Evolutionary conservation across 1,284 basidiomycete genomes (phyloP).

Genomic region (Exobasidium cylindrosporum): DNA sequence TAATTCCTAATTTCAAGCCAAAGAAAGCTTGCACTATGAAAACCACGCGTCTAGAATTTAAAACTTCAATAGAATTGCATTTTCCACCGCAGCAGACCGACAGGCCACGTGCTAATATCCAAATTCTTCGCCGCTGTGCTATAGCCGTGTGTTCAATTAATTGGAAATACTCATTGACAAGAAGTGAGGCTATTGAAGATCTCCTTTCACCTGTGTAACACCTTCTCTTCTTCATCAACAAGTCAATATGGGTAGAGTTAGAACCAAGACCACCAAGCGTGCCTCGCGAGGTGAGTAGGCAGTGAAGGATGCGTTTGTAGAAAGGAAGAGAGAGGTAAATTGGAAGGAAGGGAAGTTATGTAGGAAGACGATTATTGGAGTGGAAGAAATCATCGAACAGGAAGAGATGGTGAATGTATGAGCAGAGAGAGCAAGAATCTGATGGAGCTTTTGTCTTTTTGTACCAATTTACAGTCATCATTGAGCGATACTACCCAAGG

Average conservation of each 20-base stretch:
- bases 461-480: conserved; percentile 66
- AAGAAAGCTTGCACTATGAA: no score
- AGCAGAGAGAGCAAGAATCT: background rate
- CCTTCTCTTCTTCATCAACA: conserved; percentile 55
- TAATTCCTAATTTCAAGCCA: no score
- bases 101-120: no score
- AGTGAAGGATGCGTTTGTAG: background rate
- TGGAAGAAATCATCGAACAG: background rate
- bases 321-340: background rate
- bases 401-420: background rate
- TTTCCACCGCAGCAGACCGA: conserved; percentile 1
- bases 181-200: no score
- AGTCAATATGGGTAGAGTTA: conserved; percentile 77
- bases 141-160: no score
- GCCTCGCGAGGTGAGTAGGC: conserved; percentile 68
- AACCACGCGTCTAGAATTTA: background rate
- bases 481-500: conserved; percentile 88
- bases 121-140: no score
- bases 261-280: conserved; percentile 99
- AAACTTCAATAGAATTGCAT: background rate
- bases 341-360: background rate
- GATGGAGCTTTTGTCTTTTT: background rate
- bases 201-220: background rate
- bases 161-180: no score
- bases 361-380: background rate